These are phyloP conservation scores for Mediolabrus comicus DNA, from an alignment of 108 stramenopile genomes.

Conservation along the genomic window DNA sequence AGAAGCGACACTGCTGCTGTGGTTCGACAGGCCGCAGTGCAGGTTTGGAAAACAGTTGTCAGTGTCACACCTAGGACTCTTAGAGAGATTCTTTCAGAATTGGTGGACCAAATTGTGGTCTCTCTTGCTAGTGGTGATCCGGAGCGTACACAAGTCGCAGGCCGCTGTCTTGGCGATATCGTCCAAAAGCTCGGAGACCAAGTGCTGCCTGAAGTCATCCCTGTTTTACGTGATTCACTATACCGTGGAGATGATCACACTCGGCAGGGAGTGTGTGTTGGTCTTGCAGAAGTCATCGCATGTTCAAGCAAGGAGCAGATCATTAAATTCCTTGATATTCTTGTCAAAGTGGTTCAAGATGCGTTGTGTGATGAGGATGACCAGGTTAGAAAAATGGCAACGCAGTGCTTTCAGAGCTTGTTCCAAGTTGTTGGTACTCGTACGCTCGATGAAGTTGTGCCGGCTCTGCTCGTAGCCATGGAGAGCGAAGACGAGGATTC, in stretches of 20 bases:
- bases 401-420: slow-evolving; percentile 93
- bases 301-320: slow-evolving; percentile 92
- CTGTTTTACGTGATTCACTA: slow-evolving; percentile 89
- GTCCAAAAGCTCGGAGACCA: slow-evolving; percentile 97
- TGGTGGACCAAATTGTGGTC: slow-evolving; percentile 87
- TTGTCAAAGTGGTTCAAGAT: slow-evolving; percentile 93
- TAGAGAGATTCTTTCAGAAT: slow-evolving; percentile 88
- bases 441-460: slow-evolving; percentile 93
- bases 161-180: slow-evolving; percentile 95
- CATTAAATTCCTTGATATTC: slow-evolving; percentile 84
- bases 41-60: slow-evolving; percentile 99
- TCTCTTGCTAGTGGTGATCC: slow-evolving; percentile 80
- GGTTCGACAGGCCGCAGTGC: slow-evolving; percentile 93
- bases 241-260: slow-evolving; percentile 77
- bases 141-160: slow-evolving; percentile 93
- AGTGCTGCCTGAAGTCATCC: slow-evolving; percentile 94
- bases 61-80: slow-evolving; percentile 93
- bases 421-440: slow-evolving; percentile 82
- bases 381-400: slow-evolving; percentile 87
- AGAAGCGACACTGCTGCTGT: slow-evolving; percentile 87
- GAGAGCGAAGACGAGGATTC: slow-evolving; percentile 65
- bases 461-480: slow-evolving; percentile 83
- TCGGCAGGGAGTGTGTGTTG: slow-evolving; percentile 94
- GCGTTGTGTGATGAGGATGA: slow-evolving; percentile 91
- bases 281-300: slow-evolving; percentile 92